A percentile compares a stretch with the other conserved stretches of the same genome.
phyloP scores from a whole-genome alignment of 2,329 filamentous ascomycete species.

The Emydomyces testavorans region DNA sequence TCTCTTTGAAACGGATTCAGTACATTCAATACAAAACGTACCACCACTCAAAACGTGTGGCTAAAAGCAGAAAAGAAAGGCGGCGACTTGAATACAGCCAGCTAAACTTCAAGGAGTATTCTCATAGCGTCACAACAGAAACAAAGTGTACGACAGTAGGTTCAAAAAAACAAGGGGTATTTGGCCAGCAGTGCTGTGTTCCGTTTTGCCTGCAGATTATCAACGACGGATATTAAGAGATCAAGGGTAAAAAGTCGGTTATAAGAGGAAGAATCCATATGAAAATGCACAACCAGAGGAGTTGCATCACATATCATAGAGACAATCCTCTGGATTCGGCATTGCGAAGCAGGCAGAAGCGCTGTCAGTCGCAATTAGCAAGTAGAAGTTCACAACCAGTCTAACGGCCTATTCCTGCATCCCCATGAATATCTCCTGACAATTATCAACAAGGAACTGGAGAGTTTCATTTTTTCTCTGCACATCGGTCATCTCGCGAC shows the following conservation, averaged over 20 bases:
- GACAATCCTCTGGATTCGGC: neutral
- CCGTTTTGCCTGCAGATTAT: slow-evolving; percentile 6
- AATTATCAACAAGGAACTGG: slow-evolving; percentile 87
- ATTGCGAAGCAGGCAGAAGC: neutral
- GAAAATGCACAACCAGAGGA: neutral
- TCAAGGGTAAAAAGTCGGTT: neutral
- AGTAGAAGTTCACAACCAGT: neutral
- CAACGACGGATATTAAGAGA: slow-evolving; percentile 1
- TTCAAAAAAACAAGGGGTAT: slow-evolving; percentile 8
- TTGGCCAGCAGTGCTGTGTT: slow-evolving; percentile 8
- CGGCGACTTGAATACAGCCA: neutral
- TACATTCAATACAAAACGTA: neutral
- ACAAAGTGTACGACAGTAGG: neutral
- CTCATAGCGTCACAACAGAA: neutral
- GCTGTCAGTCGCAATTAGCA: neutral
- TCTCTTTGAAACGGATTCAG: neutral
- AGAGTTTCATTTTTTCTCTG: slow-evolving; percentile 84
- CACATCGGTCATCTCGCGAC: slow-evolving; percentile 93
- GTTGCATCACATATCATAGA: neutral
- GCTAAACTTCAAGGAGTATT: too few relatives aligned
- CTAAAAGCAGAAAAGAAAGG: neutral
- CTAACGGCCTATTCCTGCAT: slow-evolving; percentile 22
- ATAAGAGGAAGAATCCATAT: neutral
- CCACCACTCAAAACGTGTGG: neutral
- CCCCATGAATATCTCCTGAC: slow-evolving; percentile 60